A percentile compares a stretch with the other conserved stretches of the same genome.
Evolutionary conservation across 192 early-diverging fungal genomes (phyloP).

Genomic region (Rhizophagus clarus): DNA sequence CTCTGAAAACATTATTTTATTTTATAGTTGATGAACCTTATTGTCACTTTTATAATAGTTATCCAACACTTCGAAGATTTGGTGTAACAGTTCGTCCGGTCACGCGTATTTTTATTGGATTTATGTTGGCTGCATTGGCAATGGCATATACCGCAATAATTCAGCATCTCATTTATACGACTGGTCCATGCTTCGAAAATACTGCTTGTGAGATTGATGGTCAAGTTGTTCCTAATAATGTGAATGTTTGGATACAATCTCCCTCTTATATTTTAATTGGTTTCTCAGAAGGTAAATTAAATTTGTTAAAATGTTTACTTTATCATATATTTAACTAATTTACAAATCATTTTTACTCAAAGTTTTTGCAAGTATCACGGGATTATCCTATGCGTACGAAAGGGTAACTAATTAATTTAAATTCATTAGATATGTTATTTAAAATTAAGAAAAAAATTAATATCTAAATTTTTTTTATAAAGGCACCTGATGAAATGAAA

Average conservation of each 20-base stretch:
- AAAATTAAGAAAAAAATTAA: neutral
- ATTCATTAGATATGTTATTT: neutral
- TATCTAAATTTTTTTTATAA: neutral
- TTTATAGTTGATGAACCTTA: neutral
- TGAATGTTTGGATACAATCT: constrained; percentile 60
- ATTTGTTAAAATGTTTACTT: neutral
- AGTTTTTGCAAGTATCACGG: too few relatives aligned
- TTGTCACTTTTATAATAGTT: constrained; percentile 37
- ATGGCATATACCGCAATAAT: constrained; percentile 65
- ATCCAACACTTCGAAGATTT: constrained; percentile 57
- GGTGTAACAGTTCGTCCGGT: constrained; percentile 61
- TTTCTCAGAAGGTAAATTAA: constrained; percentile 52
- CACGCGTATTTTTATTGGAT: constrained; percentile 67
- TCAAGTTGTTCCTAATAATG: constrained; percentile 46
- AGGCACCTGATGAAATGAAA: constrained; percentile 63
- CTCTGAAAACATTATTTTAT: neutral
- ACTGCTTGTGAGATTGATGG: constrained; percentile 29
- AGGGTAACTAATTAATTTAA: too few relatives aligned
- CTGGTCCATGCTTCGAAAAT: constrained; percentile 55
- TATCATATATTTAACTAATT: neutral
- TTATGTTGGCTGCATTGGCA: constrained; percentile 56
- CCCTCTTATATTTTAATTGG: constrained; percentile 67
- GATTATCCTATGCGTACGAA: too few relatives aligned
- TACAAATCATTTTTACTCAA: too few relatives aligned
- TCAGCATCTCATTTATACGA: constrained; percentile 64